Conservation (phyloP, 1,284 basidiomycete species). For the Malassezia cuniculi region DNA sequence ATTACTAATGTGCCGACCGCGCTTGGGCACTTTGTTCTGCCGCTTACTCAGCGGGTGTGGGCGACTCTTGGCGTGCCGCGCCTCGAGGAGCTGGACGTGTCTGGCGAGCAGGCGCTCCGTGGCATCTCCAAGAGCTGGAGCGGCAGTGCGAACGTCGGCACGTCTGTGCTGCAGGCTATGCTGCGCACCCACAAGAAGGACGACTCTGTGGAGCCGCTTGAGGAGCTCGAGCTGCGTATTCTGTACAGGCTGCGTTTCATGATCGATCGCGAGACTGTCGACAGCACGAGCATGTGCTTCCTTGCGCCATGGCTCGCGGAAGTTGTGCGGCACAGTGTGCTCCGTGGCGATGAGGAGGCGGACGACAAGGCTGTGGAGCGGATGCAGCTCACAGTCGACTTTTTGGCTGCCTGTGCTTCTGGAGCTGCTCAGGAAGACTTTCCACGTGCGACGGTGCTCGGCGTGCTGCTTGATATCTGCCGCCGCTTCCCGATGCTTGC, state of each 20-base stretch:
- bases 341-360: slow-evolving; percentile 51
- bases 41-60: too few relatives aligned
- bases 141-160: slow-evolving; percentile 12
- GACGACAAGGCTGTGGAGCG: slow-evolving; percentile 73
- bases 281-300: slow-evolving; percentile 72
- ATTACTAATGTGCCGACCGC: too few relatives aligned
- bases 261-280: slow-evolving; percentile 69
- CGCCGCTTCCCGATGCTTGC: slow-evolving; percentile 65
- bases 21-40: too few relatives aligned
- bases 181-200: slow-evolving; percentile 33
- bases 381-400: slow-evolving; percentile 66
- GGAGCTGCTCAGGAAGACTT: slow-evolving; percentile 55
- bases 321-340: slow-evolving; percentile 60
- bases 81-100: too few relatives aligned
- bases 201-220: slow-evolving; percentile 26
- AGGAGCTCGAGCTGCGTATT: slow-evolving; percentile 65
- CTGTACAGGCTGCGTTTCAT: slow-evolving; percentile 73
- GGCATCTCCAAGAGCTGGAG: slow-evolving; percentile 5
- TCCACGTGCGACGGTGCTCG: slow-evolving; percentile 50
- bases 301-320: slow-evolving; percentile 62
- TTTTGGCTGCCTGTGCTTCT: slow-evolving; percentile 71
- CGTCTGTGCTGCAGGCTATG: slow-evolving; percentile 24
- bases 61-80: too few relatives aligned
- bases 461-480: slow-evolving; percentile 63
- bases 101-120: too few relatives aligned